A percentile compares a stretch with the other conserved stretches of the same genome.
Conservation (phyloP, 2,329 filamentous ascomycete genomes). For the Penicillium nordicum region DNA sequence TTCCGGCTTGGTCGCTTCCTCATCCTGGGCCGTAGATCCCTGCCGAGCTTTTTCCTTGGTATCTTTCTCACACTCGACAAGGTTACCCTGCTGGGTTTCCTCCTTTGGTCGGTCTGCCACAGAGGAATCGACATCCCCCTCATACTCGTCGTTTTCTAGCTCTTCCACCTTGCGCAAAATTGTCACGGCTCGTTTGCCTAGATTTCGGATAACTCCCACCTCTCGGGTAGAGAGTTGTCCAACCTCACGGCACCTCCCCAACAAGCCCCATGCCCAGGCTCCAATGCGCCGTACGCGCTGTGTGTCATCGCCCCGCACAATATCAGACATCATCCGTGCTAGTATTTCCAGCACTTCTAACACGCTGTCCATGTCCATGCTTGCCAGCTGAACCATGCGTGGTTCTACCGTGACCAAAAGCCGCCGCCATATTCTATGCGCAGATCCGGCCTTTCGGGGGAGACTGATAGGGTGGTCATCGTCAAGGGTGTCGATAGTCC, state of each 20-base stretch:
- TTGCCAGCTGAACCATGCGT: conserved; percentile 49
- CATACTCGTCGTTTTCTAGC: conserved; percentile 30
- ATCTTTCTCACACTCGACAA: background rate
- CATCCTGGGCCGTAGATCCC: background rate
- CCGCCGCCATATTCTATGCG: conserved; percentile 55
- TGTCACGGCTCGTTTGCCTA: conserved; percentile 71
- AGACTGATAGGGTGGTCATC: conserved; percentile 53
- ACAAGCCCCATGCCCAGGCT: conserved; percentile 79
- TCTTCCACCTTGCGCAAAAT: conserved; percentile 46
- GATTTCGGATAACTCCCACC: conserved; percentile 70
- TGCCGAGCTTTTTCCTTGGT: background rate
- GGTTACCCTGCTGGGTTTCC: background rate
- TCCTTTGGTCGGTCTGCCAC: background rate
- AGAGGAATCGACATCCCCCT: conserved; percentile 16
- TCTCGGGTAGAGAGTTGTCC: conserved; percentile 74
- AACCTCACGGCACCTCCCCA: conserved; percentile 69
- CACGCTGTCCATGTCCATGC: conserved; percentile 59
- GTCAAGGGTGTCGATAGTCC: conserved; percentile 54
- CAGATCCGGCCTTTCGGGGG: conserved; percentile 51
- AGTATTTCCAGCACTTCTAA: conserved; percentile 64
- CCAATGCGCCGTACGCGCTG: conserved; percentile 65
- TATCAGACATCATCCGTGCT: conserved; percentile 56
- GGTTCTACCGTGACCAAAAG: conserved; percentile 44
- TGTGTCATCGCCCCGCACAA: conserved; percentile 59
- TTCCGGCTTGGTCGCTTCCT: background rate